Evolutionary conservation across 108 stramenopile species (phyloP).

Genomic region (Cyclotella kingstonii): DNA sequence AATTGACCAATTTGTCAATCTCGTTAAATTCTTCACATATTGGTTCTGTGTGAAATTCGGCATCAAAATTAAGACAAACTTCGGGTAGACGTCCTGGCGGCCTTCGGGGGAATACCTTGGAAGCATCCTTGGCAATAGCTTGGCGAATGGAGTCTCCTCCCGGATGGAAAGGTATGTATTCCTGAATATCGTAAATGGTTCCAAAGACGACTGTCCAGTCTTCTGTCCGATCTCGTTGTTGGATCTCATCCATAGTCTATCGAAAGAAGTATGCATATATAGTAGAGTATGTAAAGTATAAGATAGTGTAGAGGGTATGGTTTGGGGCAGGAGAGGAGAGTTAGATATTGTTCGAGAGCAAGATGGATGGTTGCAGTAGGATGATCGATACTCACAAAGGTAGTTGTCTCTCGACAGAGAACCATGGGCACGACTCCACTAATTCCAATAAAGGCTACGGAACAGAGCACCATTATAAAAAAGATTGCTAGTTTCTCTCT

Average conservation of each 20-base stretch:
- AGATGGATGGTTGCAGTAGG: not conserved
- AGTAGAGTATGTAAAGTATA: not conserved
- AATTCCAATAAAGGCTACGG: slow-evolving; percentile 40
- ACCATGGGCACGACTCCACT: slow-evolving; percentile 49
- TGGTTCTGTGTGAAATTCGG: slow-evolving; percentile 10
- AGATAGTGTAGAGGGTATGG: not conserved
- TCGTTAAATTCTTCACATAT: slow-evolving; percentile 36
- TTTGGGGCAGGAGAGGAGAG: no score
- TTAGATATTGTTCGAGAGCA: not conserved
- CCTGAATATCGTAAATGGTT: slow-evolving; percentile 39
- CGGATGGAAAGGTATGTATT: slow-evolving; percentile 31
- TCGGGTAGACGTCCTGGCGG: slow-evolving; percentile 34
- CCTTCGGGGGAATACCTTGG: slow-evolving; percentile 45
- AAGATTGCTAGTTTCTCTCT: slow-evolving; percentile 51
- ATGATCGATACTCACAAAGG: slow-evolving; percentile 25
- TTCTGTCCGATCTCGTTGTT: slow-evolving; percentile 33
- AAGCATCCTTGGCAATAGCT: slow-evolving; percentile 29
- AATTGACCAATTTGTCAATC: slow-evolving; percentile 29
- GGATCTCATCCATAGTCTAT: slow-evolving; percentile 38
- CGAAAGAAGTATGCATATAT: not conserved
- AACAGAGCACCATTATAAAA: slow-evolving; percentile 32
- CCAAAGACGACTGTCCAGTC: slow-evolving; percentile 53
- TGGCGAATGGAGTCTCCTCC: slow-evolving; percentile 35
- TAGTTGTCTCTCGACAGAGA: slow-evolving; percentile 37
- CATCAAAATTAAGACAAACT: slow-evolving; percentile 25